Base-by-base conservation (phyloP, 768 basidiomycete genomes). In the Antrodiella citrinella region DNA sequence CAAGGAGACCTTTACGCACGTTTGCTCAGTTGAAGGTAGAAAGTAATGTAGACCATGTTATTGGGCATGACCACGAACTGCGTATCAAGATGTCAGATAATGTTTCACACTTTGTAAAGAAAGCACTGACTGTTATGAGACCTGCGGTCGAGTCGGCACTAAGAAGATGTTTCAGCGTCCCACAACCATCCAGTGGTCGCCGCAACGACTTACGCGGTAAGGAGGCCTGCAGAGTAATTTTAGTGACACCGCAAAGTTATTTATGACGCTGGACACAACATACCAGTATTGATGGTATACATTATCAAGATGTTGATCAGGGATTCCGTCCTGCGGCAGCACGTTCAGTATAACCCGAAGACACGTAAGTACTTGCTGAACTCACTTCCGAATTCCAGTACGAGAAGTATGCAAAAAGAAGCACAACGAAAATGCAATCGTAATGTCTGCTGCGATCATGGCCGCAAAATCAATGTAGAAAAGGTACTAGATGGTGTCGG, bases 401-500 rank as follows among this genome's bases (percentile, higher is more conserved):
- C 72, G 69, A 0, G 76, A 76, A 46, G 51, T 60, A 41, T 70
- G 64, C 38, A 84, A 63, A 44, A 76, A 66, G 60, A 68, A 78
- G 53, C 72, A 75, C 19, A 83, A 65, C 3, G 72, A 66, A 30
- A 73, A 45, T 1, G 80, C 72, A 20, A 83, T 71, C 30, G 73
- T 72, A 9, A 76, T 54, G 57, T 83, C 81, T 15, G 74, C 74
- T 9, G 67, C 57, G n/a, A 78, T 71, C 0, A 73, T 70, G 1
- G 72, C 61, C 3, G 70, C 73, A 54, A 82, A 81, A 53, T 73
- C 73, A 44, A 74, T 57, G 54, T 79, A 81, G 54, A 83, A 66
- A 26, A 76, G 58, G 23, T 57, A 61, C 81, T 84, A 26, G 4
- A n/a, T n/a, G n/a, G n/a, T n/a, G n/a, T n/a, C n/a, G n/a, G n/a